Evolutionary conservation across 176 grass and related monocot species (phyloP), one percentile per base, ranked within the genome.

Genomic region (Rhynchospora tenuis): DNA sequence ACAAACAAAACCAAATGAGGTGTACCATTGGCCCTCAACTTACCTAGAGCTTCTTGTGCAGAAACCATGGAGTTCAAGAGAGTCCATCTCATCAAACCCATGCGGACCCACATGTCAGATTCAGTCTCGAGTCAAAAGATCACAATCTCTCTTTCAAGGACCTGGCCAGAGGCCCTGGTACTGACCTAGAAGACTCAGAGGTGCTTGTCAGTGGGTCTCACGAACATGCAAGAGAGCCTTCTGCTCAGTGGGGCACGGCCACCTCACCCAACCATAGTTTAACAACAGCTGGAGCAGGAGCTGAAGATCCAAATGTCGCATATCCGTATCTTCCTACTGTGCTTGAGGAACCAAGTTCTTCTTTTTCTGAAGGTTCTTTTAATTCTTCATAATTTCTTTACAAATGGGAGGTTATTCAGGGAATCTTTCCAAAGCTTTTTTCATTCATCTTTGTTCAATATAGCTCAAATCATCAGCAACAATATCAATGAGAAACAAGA

Each of bases 311-410:
- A 79, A 93, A 91, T 59, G 68, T 90, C 38, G 75, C 82, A 72
- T 93, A 87, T 72, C 82, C 95, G 19, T 90, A 94, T 88, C 92
- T 98, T 88, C 95, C 95, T 56, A 92, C 95, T 38, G 92, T 98
- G 46, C 81, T 82, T 9, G 95, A 98, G 87, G 95, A 98, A 47
- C 92, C 90, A 76, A 82, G 85, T 74, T 98, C 95, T 84, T 94
- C 95, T 83, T 90, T 98, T 84, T 98, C 95, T 64, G 95, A 98
- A 89, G 95, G 92, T 94, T 79, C 22, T 84, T 86, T 73, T 66
- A 85, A 22, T 83, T 50, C 19, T 81, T 3, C 20, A 2, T 45
- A 54, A 51, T 2, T 68, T 46, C 46, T 50, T 82, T 65, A 52
- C 15, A 44, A 79, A 46, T 82, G 43, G 33, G 17, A 73, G 48